These are phyloP conservation scores for Yamadazyma diddensiae DNA, from an alignment of 1,139 yeast species.

Conservation along the genomic window DNA sequence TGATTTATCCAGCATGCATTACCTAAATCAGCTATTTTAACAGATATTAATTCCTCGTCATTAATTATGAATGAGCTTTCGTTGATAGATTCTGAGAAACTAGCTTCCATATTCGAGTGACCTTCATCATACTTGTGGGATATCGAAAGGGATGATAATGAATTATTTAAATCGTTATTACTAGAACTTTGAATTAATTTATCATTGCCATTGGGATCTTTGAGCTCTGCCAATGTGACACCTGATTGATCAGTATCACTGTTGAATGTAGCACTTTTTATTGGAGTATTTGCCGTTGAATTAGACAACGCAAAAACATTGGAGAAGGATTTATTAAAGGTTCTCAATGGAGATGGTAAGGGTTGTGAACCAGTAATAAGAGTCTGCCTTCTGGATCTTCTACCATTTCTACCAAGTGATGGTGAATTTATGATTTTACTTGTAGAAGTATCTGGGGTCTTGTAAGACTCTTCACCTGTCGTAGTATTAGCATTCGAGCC, in stretches of 20 bases:
- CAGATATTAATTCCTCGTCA: slow-evolving; percentile 47
- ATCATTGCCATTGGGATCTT: slow-evolving; percentile 10
- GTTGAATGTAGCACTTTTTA: slow-evolving; percentile 19
- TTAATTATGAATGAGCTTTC: slow-evolving; percentile 26
- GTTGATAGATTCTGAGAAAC: slow-evolving; percentile 16
- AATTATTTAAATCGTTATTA: slow-evolving; percentile 26
- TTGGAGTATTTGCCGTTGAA: slow-evolving; percentile 44
- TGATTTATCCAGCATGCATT: slow-evolving; percentile 51
- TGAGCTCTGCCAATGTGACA: slow-evolving; percentile 13
- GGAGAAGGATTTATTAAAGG: slow-evolving; percentile 39
- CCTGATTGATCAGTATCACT: slow-evolving; percentile 10
- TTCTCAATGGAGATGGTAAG: slow-evolving; percentile 70
- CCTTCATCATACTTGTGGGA: slow-evolving; percentile 18
- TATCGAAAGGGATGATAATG: slow-evolving; percentile 45
- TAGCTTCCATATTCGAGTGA: slow-evolving; percentile 15
- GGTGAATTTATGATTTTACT: slow-evolving; percentile 25
- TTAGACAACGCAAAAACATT: slow-evolving; percentile 37
- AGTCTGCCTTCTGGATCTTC: slow-evolving; percentile 69
- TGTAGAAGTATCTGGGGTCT: slow-evolving; percentile 8
- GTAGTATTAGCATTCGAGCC: slow-evolving; percentile 13
- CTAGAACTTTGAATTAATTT: slow-evolving; percentile 6
- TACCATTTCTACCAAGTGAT: slow-evolving; percentile 42
- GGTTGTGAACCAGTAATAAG: slow-evolving; percentile 87
- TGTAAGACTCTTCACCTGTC: slow-evolving; percentile 1
- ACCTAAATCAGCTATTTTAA: slow-evolving; percentile 50